Evolutionary conservation across 108 stramenopile genomes (phyloP), one percentile per base, ranked within the genome.

Genomic region (Aureococcus anophagefferens): DNA sequence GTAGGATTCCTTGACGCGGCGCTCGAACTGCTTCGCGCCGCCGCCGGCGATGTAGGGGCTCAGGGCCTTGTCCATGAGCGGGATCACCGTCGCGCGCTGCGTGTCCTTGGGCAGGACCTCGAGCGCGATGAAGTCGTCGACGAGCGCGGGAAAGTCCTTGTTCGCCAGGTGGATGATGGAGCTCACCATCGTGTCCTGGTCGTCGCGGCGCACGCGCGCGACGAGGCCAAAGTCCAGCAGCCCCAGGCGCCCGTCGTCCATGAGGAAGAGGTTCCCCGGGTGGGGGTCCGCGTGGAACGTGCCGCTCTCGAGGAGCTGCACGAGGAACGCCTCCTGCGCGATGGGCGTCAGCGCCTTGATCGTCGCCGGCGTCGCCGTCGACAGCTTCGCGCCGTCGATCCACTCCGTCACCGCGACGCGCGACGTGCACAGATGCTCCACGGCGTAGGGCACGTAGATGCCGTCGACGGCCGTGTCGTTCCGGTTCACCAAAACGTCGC

Each of bases 81-180:
- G 73, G 32, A 74, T 30, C 28, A 76, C 71, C 33, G 89, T 80
- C 13, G 86, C 86, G 63, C 91, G 78, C 59, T 91, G 86, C 37
- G 84, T 83, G 70, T 91, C 90, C 21, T 76, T 69, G 5, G 93
- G 93, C 0, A 94, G 76, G 74, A 94, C 89, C 34, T 88, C 87
- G 21, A 94, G 79, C 29, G 76, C 73, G 64, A 94, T 89, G 67
- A 92, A 91, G 76, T 94, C 93, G 71, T 91, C 90, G 16, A 94
- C 90, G 0, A 94, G 79, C 65, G 74, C 77, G n/a, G 90, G 82
- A 72, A 89, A 91, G 70, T 94, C 91, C 70, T 89, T 91, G 71
- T 91, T 92, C 31, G 91, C 91, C 33, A 94, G 85, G 68, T 94
- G 93, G 73, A 94, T 91, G 46, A 94, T 87, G 0, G 93, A 91